These are phyloP conservation scores for Whalleya microplaca DNA, from an alignment of 2,329 filamentous ascomycete genomes.

Conservation along the genomic window DNA sequence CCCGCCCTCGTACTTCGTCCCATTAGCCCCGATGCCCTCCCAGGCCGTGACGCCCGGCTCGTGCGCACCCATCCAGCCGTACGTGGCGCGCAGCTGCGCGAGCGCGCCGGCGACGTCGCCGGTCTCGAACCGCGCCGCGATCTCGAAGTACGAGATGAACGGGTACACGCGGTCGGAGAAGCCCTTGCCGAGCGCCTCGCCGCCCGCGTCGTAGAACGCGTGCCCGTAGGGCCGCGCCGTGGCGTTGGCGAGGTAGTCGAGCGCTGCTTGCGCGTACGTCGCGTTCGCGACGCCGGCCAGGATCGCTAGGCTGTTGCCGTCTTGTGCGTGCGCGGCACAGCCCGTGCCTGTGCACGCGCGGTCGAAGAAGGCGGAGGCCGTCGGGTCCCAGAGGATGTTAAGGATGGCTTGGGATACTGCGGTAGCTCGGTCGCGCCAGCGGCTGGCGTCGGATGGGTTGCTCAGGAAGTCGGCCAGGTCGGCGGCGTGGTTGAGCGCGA, in stretches of 20 bases:
- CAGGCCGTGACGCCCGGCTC: slow-evolving; percentile 54
- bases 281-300: slow-evolving; percentile 42
- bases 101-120: slow-evolving; percentile 37
- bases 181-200: slow-evolving; percentile 36
- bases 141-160: slow-evolving; percentile 57
- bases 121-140: slow-evolving; percentile 50
- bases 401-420: slow-evolving; percentile 42
- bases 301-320: slow-evolving; percentile 54
- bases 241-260: slow-evolving; percentile 44
- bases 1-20: slow-evolving; percentile 47
- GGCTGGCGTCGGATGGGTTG: slow-evolving; percentile 38
- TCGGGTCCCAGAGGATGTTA: slow-evolving; percentile 45
- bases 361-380: slow-evolving; percentile 50
- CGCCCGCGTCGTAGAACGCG: slow-evolving; percentile 54
- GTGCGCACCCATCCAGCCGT: slow-evolving; percentile 52
- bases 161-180: slow-evolving; percentile 53
- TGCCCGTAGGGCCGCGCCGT: slow-evolving; percentile 50
- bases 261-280: slow-evolving; percentile 37
- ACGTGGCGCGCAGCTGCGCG: slow-evolving; percentile 50
- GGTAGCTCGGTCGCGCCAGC: slow-evolving; percentile 45
- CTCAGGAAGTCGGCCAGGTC: slow-evolving; percentile 43
- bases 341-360: slow-evolving; percentile 31
- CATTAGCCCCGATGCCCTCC: slow-evolving; percentile 53
- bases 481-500: slow-evolving; percentile 49
- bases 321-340: slow-evolving; percentile 49